These are phyloP conservation scores for Psilocybe cyanescens DNA, from an alignment of 768 basidiomycete genomes.

Conservation along the genomic window DNA sequence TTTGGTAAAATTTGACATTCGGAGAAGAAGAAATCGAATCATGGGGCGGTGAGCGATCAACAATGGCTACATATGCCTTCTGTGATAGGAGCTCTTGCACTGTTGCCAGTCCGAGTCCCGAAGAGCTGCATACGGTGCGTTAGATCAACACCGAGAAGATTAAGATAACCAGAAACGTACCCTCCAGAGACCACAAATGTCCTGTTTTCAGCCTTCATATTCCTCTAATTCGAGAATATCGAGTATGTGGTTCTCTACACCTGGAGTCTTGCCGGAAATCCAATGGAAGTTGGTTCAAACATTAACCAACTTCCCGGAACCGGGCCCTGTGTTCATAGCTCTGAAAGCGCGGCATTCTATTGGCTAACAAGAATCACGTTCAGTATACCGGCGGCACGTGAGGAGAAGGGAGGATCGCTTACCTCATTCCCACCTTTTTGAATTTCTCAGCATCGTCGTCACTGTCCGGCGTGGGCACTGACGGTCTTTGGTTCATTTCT, in stretches of 20 bases:
- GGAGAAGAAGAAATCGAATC: constrained; percentile 22
- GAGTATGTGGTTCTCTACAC: neutral
- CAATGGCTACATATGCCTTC: constrained; percentile 50
- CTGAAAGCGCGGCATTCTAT: constrained; percentile 18
- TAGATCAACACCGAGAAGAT: neutral
- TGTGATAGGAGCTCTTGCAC: constrained; percentile 46
- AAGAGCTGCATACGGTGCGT: constrained; percentile 41
- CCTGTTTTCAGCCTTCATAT: constrained; percentile 53
- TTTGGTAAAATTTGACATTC: constrained; percentile 41
- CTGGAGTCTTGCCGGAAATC: neutral
- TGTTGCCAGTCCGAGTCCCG: constrained; percentile 60
- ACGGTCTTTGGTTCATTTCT: constrained; percentile 8
- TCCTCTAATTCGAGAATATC: neutral
- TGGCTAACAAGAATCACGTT: constrained; percentile 23
- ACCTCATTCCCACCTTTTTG: constrained; percentile 18
- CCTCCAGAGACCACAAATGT: constrained; percentile 64
- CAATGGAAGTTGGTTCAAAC: neutral
- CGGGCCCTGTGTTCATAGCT: neutral
- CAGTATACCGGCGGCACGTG: neutral
- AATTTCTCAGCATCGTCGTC: constrained; percentile 16
- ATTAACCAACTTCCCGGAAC: neutral
- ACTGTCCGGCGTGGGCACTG: neutral
- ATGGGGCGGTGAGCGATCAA: constrained; percentile 51
- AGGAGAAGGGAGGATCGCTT: constrained; percentile 19
- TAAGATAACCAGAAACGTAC: constrained; percentile 31